These are phyloP conservation scores for Chrysanthemum makinoi DNA, from an alignment of 129 eudicot species.

Conservation along the genomic window DNA sequence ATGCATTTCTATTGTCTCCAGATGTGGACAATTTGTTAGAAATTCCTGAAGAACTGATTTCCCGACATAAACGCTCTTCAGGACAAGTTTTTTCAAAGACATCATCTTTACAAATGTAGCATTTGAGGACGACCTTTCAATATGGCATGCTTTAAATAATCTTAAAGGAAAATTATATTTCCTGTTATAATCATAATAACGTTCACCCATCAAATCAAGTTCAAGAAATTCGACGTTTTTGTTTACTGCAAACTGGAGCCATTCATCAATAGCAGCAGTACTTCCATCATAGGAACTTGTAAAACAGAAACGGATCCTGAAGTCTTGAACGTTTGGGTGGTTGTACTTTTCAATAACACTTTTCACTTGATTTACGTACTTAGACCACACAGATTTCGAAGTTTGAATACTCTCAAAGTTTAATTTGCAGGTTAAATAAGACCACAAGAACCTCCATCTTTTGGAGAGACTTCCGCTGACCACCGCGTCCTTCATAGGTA, in stretches of 20 bases:
- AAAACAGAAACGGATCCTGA: neutral
- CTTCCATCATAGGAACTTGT: neutral
- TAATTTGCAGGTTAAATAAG: too few species aligned
- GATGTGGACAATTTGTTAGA: slow-evolving; percentile 1
- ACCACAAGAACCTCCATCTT: slow-evolving; percentile 42
- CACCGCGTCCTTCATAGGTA: slow-evolving; percentile 3
- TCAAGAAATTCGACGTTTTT: neutral
- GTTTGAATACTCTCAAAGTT: too few species aligned
- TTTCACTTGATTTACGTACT: neutral
- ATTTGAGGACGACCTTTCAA: neutral
- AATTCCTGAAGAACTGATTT: neutral
- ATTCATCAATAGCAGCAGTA: neutral
- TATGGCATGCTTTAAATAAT: neutral
- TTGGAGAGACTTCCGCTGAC: slow-evolving; percentile 31
- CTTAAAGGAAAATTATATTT: neutral
- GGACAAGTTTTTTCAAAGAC: slow-evolving; percentile 28
- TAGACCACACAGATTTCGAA: too few species aligned
- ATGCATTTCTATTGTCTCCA: neutral
- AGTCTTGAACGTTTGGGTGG: neutral
- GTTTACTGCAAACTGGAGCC: too few species aligned
- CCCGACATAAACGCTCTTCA: slow-evolving; percentile 33
- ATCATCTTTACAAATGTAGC: neutral
- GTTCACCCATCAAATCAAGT: neutral
- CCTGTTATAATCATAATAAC: too few species aligned
- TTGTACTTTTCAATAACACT: slow-evolving; percentile 23